phyloP scores from a whole-genome alignment of 495 filamentous ascomycete species.

The Penicillium herquei region DNA sequence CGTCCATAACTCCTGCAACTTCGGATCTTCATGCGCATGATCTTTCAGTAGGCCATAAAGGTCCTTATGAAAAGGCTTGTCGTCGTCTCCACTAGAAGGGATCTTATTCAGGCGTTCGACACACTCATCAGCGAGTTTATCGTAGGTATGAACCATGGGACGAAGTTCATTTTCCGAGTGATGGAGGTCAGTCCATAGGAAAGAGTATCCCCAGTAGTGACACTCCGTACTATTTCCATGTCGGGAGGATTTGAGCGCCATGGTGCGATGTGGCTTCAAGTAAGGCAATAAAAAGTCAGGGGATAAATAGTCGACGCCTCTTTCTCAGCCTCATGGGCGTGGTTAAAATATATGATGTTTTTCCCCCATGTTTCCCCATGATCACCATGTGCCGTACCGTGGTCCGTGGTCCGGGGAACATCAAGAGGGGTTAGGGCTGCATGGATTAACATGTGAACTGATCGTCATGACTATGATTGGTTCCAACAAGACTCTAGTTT shows the following conservation, averaged over 20 bases:
- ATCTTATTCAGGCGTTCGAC: slow-evolving; percentile 59
- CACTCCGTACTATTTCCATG: slow-evolving; percentile 21
- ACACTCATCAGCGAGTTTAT: slow-evolving; percentile 65
- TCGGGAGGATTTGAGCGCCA: slow-evolving; percentile 17
- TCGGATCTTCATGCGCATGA: slow-evolving; percentile 55
- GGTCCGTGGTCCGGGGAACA: slow-evolving; percentile 23
- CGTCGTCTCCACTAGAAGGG: slow-evolving; percentile 29
- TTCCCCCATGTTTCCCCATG: too few relatives aligned
- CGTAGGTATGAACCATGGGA: slow-evolving; percentile 63
- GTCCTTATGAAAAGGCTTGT: slow-evolving; percentile 46
- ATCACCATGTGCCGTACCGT: neutral
- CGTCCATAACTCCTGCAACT: slow-evolving; percentile 60
- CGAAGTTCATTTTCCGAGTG: slow-evolving; percentile 57
- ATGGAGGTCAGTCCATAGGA: slow-evolving; percentile 69
- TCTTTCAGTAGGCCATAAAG: slow-evolving; percentile 60
- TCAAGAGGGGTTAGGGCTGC: slow-evolving; percentile 14
- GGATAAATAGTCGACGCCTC: neutral
- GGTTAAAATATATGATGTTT: neutral
- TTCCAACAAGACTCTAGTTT: too few relatives aligned
- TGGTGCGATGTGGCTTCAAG: neutral
- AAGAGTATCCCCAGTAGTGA: slow-evolving; percentile 64
- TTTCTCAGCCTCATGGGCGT: neutral
- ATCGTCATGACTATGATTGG: too few relatives aligned
- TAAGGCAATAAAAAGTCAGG: neutral
- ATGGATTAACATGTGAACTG: slow-evolving; percentile 7